Evolutionary conservation across 2,329 filamentous ascomycete species (phyloP).

Genomic region (Colletotrichum theobromicola): DNA sequence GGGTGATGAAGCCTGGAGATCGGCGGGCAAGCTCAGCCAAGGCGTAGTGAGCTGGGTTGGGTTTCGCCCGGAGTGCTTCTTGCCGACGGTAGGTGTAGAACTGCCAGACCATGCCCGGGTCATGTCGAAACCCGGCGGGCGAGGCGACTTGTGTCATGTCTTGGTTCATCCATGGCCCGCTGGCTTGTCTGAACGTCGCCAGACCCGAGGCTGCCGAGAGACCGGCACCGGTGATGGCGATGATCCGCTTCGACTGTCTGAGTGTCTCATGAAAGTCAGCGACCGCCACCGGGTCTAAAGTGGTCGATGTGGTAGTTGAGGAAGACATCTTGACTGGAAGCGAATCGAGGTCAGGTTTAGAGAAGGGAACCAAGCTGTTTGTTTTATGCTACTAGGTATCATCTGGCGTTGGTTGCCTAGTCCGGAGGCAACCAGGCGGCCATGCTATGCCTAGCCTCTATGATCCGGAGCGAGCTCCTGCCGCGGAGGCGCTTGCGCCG

Average conservation of each 20-base stretch:
- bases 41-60: conserved; percentile 69
- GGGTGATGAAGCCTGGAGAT: conserved; percentile 59
- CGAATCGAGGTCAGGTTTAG: neutral
- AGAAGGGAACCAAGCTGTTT: too few species aligned
- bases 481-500: too few species aligned
- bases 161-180: conserved; percentile 68
- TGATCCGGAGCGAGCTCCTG: too few species aligned
- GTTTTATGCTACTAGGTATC: too few species aligned
- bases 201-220: conserved; percentile 31
- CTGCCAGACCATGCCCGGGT: conserved; percentile 73
- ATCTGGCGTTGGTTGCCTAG: neutral
- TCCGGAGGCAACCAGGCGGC: neutral
- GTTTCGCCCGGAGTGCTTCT: conserved; percentile 66
- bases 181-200: conserved; percentile 68
- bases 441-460: neutral
- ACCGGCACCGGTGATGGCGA: conserved; percentile 36
- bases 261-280: conserved; percentile 29
- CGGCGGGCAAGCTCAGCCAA: conserved; percentile 64
- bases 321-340: neutral
- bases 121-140: conserved; percentile 61
- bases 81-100: conserved; percentile 71
- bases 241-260: conserved; percentile 28
- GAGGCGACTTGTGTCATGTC: conserved; percentile 66
- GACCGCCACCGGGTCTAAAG: conserved; percentile 12
- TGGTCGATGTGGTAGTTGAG: neutral